Conservation (phyloP, 306 rosid species). For the Comarum palustre region DNA sequence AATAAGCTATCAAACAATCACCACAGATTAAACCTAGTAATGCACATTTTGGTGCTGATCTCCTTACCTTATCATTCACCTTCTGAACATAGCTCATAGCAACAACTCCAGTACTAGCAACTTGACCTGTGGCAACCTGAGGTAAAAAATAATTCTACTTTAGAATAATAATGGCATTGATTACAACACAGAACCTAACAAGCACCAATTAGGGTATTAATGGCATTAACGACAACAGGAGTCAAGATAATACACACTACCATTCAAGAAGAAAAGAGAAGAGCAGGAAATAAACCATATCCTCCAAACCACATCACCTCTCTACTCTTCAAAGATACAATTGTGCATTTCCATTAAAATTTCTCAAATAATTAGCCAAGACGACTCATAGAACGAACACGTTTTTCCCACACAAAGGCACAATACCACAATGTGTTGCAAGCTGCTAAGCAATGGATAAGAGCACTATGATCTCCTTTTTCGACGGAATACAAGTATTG, state of each 20-base stretch:
- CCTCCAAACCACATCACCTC: background rate
- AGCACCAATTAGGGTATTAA: background rate
- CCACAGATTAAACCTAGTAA: slow-evolving; percentile 2
- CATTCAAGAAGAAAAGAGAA: background rate
- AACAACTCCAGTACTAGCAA: slow-evolving; percentile 93
- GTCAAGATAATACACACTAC: background rate
- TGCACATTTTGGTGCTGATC: background rate
- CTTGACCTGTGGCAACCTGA: slow-evolving; percentile 95
- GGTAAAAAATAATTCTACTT: background rate
- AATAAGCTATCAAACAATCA: background rate
- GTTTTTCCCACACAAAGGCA: background rate
- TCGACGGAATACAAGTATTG: background rate
- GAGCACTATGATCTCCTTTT: background rate
- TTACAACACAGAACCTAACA: background rate
- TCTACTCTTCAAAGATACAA: background rate
- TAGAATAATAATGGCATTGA: background rate
- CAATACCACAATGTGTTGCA: background rate
- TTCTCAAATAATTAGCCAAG: background rate
- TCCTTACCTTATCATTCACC: slow-evolving; percentile 77
- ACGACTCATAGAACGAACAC: background rate
- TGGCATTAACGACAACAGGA: background rate
- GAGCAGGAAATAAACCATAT: background rate
- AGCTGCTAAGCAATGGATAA: background rate
- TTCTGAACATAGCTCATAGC: slow-evolving; percentile 94
- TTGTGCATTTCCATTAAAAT: background rate